These are phyloP conservation scores for Closterium sp. DNA, from an alignment of 139 green algal species.

Conservation along the genomic window DNA sequence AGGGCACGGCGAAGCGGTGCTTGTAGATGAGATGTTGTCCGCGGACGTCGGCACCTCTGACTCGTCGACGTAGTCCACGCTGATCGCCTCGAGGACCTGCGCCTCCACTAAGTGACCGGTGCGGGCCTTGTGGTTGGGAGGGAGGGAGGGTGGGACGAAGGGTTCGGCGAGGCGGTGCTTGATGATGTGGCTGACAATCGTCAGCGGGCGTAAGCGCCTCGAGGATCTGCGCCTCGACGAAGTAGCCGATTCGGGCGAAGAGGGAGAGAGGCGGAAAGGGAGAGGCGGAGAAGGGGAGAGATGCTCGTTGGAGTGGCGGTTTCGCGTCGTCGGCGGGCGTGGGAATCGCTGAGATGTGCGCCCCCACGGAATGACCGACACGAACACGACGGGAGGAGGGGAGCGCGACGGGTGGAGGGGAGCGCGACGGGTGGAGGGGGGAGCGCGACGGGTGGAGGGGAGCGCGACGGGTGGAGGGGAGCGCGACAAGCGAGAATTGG, in stretches of 20 bases:
- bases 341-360: too few species aligned
- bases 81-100: slow-evolving; percentile 93
- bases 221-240: too few species aligned
- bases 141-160: slow-evolving; percentile 65
- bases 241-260: not conserved
- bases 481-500: too few species aligned
- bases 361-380: too few species aligned
- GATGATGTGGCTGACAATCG: slow-evolving; percentile 99
- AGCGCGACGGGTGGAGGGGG: not conserved
- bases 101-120: slow-evolving; percentile 99
- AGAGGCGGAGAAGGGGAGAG: too few species aligned
- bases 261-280: too few species aligned
- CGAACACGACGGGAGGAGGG: too few species aligned
- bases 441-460: not conserved
- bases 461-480: not conserved
- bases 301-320: too few species aligned
- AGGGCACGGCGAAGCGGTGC: slow-evolving; percentile 98
- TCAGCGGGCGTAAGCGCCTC: slow-evolving; percentile 98
- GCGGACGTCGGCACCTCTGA: slow-evolving; percentile 96
- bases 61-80: slow-evolving; percentile 98
- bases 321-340: too few species aligned
- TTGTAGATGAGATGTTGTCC: slow-evolving; percentile 99
- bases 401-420: not conserved
- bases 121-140: slow-evolving; percentile 54
- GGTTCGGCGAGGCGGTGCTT: slow-evolving; percentile 99